Base-by-base conservation (phyloP, 1,139 yeast species). In the Scheffersomyces titani region DNA sequence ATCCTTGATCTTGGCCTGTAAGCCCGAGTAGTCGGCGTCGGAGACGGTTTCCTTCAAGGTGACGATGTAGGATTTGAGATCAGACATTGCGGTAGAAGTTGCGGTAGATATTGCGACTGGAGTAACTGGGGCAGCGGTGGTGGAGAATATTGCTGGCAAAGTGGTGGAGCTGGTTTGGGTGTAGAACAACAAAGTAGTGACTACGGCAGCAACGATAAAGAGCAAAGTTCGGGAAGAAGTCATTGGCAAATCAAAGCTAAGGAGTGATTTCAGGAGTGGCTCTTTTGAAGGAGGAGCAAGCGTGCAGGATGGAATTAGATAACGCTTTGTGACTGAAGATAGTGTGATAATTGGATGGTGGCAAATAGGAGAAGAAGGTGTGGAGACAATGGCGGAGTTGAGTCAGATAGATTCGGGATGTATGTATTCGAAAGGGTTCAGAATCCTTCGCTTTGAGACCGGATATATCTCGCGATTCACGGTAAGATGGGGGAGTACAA, bases 11-110 rank as follows among this genome's bases (percentile, higher is more conserved):
- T 73, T 72, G 53, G 64, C 58, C 63, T 80, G 75, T 58, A 80
- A 59, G 22, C 70, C 54, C 30, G 70, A 60, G 50, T 73, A 65
- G 56, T 77, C 81, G 24, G 61, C 55, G 46, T 72, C 74, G 24
- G 72, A 63, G 40, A 70, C 72, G 30, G 71, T 55, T 47, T 77
- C 80, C 65, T 76, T 77, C 56, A 76, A 72, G 52, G 81, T 76
- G 53, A 77, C 65, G 58, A 77, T 76, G 66, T 77, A 77, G 45
- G 71, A 65, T 62, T 73, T 76, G 58, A 66, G 66, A 56, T 55
- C 63, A 45, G 67, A 49, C 67, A 63, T 63, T 53, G 55, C 55
- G 46, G 48, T 20, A 44, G 56, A 19, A 18, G 24, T 19, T 13
- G 7, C 16, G 13, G 20, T 16, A 22, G 49, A 11, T 3, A 9